These are phyloP conservation scores for Pestalotiopsis sp. DNA, from an alignment of 2,329 filamentous ascomycete genomes.

Conservation along the genomic window DNA sequence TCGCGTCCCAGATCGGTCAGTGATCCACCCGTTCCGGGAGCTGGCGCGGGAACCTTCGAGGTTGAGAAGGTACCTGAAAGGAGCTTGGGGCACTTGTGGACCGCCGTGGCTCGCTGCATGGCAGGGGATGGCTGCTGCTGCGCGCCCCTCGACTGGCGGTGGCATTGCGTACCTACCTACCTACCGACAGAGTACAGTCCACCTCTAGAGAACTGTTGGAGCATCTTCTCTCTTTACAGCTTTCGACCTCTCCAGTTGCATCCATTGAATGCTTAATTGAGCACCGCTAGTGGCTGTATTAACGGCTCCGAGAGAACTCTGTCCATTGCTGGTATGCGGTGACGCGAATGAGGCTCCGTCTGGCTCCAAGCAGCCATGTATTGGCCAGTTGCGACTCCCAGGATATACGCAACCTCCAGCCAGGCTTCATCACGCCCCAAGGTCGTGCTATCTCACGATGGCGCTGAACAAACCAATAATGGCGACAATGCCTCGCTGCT, in stretches of 20 bases:
- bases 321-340: slow-evolving; percentile 16
- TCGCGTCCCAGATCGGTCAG: not conserved
- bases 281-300: not conserved
- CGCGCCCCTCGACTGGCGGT: not conserved
- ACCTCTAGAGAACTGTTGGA: not conserved
- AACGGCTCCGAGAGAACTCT: not conserved
- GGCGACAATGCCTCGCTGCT: slow-evolving; percentile 35
- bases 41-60: not conserved
- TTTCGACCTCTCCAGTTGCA: not conserved
- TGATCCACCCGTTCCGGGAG: not conserved
- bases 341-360: slow-evolving; percentile 35
- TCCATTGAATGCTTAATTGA: not conserved
- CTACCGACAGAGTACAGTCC: not conserved
- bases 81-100: slow-evolving; percentile 3
- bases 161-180: not conserved
- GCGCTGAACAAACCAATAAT: slow-evolving; percentile 45
- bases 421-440: slow-evolving; percentile 50
- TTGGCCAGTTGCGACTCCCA: slow-evolving; percentile 85
- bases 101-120: not conserved
- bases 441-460: slow-evolving; percentile 62
- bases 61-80: not conserved
- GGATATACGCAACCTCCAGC: slow-evolving; percentile 79
- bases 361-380: slow-evolving; percentile 67
- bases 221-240: not conserved
- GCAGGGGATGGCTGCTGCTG: not conserved